Evolutionary conservation across 2,329 filamentous ascomycete genomes (phyloP).

Genomic region (Knufia fluminis): DNA sequence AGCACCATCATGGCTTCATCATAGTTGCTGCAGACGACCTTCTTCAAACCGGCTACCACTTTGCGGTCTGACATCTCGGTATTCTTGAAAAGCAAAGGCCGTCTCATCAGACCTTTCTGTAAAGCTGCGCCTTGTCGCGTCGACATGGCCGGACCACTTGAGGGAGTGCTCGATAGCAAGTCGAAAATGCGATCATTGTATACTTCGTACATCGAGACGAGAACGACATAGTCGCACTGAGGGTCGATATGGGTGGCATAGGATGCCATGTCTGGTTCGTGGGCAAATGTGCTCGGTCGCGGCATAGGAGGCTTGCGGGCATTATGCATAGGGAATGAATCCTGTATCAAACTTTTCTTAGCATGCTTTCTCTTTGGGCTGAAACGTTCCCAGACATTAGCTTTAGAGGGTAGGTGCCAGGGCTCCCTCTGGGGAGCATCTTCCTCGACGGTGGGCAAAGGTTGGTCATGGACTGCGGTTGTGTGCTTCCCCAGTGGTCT

Average conservation of each 20-base stretch:
- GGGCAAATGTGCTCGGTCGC: conserved; percentile 61
- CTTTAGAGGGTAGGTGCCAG: conserved; percentile 25
- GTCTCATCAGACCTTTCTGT: conserved; percentile 61
- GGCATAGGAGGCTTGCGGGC: conserved; percentile 54
- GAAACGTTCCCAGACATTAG: conserved; percentile 24
- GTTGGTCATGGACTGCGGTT: neutral
- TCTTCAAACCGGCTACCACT: conserved; percentile 81
- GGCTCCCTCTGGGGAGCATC: conserved; percentile 11
- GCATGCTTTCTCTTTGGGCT: conserved; percentile 23
- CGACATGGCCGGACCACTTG: conserved; percentile 33
- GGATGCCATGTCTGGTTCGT: conserved; percentile 63
- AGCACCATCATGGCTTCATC: conserved; percentile 81
- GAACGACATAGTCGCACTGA: conserved; percentile 70
- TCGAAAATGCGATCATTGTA: conserved; percentile 99
- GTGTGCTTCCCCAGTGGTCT: neutral
- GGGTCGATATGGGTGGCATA: conserved; percentile 58
- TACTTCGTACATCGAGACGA: conserved; percentile 97
- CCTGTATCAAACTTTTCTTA: conserved; percentile 39
- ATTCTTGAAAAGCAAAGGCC: conserved; percentile 80
- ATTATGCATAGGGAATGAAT: conserved; percentile 41
- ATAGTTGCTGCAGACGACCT: conserved; percentile 74
- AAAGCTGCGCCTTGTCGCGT: conserved; percentile 38
- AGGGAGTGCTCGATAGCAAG: conserved; percentile 55
- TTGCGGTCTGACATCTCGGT: conserved; percentile 89
- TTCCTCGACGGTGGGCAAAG: conserved; percentile 9